These are phyloP conservation scores for Eimeria falciformis DNA, from an alignment of 169 alveolate species.

Conservation along the genomic window DNA sequence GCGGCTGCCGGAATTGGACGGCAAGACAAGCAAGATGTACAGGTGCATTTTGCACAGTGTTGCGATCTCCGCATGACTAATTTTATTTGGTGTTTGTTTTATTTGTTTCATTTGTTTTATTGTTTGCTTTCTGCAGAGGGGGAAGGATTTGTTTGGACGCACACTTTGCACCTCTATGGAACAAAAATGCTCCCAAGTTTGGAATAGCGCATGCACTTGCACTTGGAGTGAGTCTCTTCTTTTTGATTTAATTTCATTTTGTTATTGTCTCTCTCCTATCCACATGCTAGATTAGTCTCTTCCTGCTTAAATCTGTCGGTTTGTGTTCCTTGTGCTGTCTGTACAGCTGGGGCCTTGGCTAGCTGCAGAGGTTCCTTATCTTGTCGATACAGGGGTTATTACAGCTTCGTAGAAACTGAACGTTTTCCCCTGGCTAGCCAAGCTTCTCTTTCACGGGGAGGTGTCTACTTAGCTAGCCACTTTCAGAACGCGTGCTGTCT, in stretches of 20 bases:
- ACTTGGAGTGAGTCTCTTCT: slow-evolving; percentile 86
- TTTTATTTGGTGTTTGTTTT: not conserved
- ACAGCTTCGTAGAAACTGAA: not conserved
- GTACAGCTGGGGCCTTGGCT: slow-evolving; percentile 97
- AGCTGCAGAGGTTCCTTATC: slow-evolving; percentile 97
- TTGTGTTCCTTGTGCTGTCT: slow-evolving; percentile 59
- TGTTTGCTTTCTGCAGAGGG: slow-evolving; percentile 84
- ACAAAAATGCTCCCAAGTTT: slow-evolving; percentile 93
- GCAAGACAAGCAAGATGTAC: slow-evolving; percentile 97
- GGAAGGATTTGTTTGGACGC: slow-evolving; percentile 97
- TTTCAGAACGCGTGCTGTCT: too few relatives aligned
- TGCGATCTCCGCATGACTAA: not conserved
- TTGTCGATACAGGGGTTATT: slow-evolving; percentile 83
- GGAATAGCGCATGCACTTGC: slow-evolving; percentile 98
- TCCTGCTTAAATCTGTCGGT: not conserved
- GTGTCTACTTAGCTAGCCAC: not conserved
- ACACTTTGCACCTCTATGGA: slow-evolving; percentile 98
- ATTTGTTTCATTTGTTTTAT: not conserved
- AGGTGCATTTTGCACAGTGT: slow-evolving; percentile 77
- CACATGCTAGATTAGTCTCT: not conserved
- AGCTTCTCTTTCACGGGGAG: not conserved
- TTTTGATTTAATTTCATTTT: not conserved
- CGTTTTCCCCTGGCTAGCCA: not conserved
- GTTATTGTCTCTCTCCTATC: not conserved
- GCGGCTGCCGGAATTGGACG: slow-evolving; percentile 96